phyloP scores from a whole-genome alignment of 371 early-diverging fungal species.

The Dichotomocladium elegans region DNA sequence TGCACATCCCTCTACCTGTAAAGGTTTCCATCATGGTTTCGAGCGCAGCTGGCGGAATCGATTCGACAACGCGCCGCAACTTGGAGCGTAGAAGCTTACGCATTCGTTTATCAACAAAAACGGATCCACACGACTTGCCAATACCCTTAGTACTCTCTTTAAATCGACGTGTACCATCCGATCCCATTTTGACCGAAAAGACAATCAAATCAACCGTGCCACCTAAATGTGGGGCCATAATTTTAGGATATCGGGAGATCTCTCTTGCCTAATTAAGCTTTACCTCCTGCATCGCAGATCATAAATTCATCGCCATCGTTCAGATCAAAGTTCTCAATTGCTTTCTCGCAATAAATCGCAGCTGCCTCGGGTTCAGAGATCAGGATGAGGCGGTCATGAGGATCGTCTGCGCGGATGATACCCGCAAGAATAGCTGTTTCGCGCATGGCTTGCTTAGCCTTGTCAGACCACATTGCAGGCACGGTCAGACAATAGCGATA shows the following conservation, averaged over 20 bases:
- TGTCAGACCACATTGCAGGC: constrained; percentile 63
- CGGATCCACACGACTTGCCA: constrained; percentile 55
- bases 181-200: constrained; percentile 33
- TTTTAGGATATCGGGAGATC: too few relatives aligned
- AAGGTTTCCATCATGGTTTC: constrained; percentile 50
- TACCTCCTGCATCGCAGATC: constrained; percentile 62
- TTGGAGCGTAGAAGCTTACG: constrained; percentile 48
- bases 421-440: constrained; percentile 51
- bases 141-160: constrained; percentile 53
- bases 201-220: constrained; percentile 62
- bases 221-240: constrained; percentile 25
- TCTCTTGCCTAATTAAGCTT: too few relatives aligned
- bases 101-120: constrained; percentile 52
- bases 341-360: constrained; percentile 57
- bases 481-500: constrained; percentile 47
- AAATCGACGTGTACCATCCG: constrained; percentile 31
- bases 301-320: constrained; percentile 55
- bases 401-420: constrained; percentile 43
- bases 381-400: constrained; percentile 49
- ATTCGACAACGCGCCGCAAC: constrained; percentile 28
- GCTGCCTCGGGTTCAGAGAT: constrained; percentile 63
- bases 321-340: constrained; percentile 55
- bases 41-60: constrained; percentile 32
- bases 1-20: constrained; percentile 25
- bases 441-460: constrained; percentile 58